Evolutionary conservation across 1,284 basidiomycete genomes (phyloP), one percentile per base, ranked within the genome.

Genomic region (Puccinia triticina): DNA sequence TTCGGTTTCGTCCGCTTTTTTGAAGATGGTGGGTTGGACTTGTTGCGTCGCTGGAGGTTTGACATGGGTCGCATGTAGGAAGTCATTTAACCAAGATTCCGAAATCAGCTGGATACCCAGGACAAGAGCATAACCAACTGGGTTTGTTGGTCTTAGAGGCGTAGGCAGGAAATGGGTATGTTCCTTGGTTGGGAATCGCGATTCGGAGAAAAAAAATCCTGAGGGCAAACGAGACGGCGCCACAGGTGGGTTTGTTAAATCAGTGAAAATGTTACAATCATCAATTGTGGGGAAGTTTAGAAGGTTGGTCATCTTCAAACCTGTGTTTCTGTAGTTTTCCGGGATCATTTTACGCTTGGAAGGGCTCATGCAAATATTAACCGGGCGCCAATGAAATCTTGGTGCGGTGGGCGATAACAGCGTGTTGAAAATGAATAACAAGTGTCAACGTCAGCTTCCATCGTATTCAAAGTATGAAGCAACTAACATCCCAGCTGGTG

Each of bases 371-470:
- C 76, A 77, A 46, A 77, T 50, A 26, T 77, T 67, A 23, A 77
- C 76, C 43, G 59, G 76, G n/a, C 37, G 57, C 76, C 76, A 77
- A 64, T 16, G 61, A 66, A 77, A 77, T 1, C 76, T 77, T 66
- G 10, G 37, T 5, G 64, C 18, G 37, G n/a, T 69, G 43, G 23
- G 29, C 32, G 50, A 73, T 34, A 73, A 55, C 18, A 55, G 26
- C 29, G n/a, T 29, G 37, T 55, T 37, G 10, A 40, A 73, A 57
- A 53, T 37, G 29, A 55, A 37, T 50, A 29, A 23, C 18, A 34
- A 23, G 40, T 34, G 12, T 26, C 11, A 40, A 10, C 29, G 29
- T 73, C 48, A 73, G 71, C 71, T 53, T 73, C 21, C 34, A 53
- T 48, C 8, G 34, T 61, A 64, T 29, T 37, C 18, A 61, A 76